Conservation (phyloP, 2,329 filamentous ascomycete species). For the Helotiales sp. region DNA sequence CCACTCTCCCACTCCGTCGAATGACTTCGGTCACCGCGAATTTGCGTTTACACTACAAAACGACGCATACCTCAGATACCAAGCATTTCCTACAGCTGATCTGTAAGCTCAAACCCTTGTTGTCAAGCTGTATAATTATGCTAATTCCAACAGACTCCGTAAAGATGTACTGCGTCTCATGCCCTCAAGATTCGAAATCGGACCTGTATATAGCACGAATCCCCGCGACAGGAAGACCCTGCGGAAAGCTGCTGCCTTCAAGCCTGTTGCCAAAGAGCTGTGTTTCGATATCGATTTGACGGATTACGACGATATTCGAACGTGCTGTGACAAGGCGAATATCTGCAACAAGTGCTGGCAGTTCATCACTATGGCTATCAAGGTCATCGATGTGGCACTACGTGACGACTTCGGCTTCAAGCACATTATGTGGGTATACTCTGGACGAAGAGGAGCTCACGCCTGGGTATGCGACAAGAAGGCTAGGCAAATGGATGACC, state of each 20-base stretch:
- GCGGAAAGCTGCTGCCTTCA: conserved; percentile 80
- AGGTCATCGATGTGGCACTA: conserved; percentile 84
- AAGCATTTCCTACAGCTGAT: conserved; percentile 74
- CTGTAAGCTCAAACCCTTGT: conserved; percentile 49
- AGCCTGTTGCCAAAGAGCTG: conserved; percentile 87
- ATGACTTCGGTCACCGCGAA: conserved; percentile 90
- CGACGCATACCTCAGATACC: conserved; percentile 91
- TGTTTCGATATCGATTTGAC: conserved; percentile 99
- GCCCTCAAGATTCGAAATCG: conserved; percentile 96
- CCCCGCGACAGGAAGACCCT: conserved; percentile 91
- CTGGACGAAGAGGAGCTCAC: conserved; percentile 92
- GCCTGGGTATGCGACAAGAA: conserved; percentile 96
- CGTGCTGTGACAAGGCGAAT: conserved; percentile 90
- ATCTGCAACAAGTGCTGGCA: conserved; percentile 96
- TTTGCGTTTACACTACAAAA: conserved; percentile 96
- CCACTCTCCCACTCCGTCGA: conserved; percentile 82
- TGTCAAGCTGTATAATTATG: not conserved
- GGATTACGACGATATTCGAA: conserved; percentile 96
- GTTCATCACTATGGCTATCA: conserved; percentile 98
- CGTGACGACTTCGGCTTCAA: conserved; percentile 95
- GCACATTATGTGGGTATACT: conserved; percentile 99
- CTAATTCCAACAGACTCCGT: conserved; percentile 64
- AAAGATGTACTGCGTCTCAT: conserved; percentile 90
- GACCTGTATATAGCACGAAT: conserved; percentile 94
- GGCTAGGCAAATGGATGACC: conserved; percentile 83